A percentile compares a stretch with the other conserved stretches of the same genome.
Evolutionary conservation across 2,329 filamentous ascomycete genomes (phyloP).

Genomic region (Chalaropsis thielavioides): DNA sequence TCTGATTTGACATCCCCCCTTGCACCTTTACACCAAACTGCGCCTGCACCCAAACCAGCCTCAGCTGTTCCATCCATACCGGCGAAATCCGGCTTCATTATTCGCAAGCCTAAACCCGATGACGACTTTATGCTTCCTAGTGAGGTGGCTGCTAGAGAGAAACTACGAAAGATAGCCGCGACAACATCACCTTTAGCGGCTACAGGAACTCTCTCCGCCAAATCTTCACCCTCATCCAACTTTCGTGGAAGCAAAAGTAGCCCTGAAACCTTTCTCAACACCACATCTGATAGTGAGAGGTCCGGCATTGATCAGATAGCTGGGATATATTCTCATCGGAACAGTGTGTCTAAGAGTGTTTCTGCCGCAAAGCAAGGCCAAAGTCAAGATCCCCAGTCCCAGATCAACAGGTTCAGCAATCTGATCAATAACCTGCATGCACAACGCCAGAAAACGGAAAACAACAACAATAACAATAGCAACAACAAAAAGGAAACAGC

Average conservation of each 20-base stretch:
- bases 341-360: neutral
- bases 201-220: neutral
- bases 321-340: neutral
- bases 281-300: neutral
- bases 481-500: neutral
- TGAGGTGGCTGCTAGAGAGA: conserved; percentile 2
- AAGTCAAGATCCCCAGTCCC: neutral
- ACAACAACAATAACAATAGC: neutral
- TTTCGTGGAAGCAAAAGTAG: neutral
- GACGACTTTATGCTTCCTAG: conserved; percentile 11
- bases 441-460: conserved; percentile 11
- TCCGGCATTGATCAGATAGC: neutral
- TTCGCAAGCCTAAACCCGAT: conserved; percentile 5
- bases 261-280: neutral
- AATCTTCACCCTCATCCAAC: neutral
- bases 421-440: conserved; percentile 6
- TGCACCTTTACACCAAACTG: neutral
- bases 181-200: neutral
- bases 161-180: neutral
- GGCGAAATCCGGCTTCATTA: conserved; percentile 4
- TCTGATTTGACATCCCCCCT: neutral
- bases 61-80: neutral
- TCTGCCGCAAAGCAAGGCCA: neutral
- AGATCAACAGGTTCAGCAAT: conserved; percentile 12
- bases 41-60: neutral